Base-by-base conservation (phyloP, 768 basidiomycete genomes). In the Termitomyces sp. region DNA sequence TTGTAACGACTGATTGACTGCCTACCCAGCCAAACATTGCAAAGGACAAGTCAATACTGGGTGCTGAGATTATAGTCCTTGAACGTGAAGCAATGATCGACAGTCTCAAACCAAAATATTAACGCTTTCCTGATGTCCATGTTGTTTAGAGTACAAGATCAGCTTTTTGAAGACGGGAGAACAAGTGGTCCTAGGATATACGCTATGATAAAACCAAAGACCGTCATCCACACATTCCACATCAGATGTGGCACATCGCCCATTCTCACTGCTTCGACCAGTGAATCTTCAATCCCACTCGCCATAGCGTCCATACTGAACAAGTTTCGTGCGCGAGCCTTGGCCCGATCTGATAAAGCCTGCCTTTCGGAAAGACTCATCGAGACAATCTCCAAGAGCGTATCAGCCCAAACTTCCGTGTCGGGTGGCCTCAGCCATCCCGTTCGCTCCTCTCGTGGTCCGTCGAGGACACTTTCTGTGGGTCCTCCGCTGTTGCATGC, bases 401-500 rank as follows among this genome's bases (percentile, higher is more conserved):
- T 85, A 7, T 79, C 73, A 2, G 89, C 82, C 96, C 96, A 98
- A 4, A 79, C 68, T 1, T 78, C 73, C 0, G 84, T 65, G 20
- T 83, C 77, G 0, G 94, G 88, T 1, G 73, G 58, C 20, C 85
- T 77, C 18, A 97, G 76, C 83, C 91, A 89, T 0, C 94, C 96
- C 0, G 95, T 97, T 28, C 83, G 77, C 51, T 77, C 76, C 5
- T 67, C 65, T 1, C 64, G 51, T 0, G 72, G 66, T 30, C 63
- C 55, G 28, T 72, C 72, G 9, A 80, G 63, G 30, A 96, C 73
- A 55, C 90, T 96, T 73, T 99, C 97, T 1, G 85, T 90, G 9
- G 97, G 97, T 2, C 96, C 96, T 16, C 92, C 92, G 58, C 82
- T 86, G 66, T 92, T 73, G 64, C 89, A 92, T 0, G 94, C 95